Evolutionary conservation across 495 filamentous ascomycete genomes (phyloP).

Genomic region (Talaromyces borbonicus): DNA sequence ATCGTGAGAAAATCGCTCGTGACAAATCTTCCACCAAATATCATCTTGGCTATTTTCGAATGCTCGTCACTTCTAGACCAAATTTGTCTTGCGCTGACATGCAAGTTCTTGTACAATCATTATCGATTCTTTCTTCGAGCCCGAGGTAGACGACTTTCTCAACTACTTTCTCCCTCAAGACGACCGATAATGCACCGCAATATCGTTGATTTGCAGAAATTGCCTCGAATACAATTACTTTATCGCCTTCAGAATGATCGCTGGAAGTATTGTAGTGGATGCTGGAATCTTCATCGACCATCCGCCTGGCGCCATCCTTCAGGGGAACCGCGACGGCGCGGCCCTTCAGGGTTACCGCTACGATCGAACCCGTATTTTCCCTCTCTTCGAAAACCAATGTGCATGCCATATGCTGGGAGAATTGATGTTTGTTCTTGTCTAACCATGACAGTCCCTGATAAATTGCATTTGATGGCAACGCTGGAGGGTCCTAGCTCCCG

Average conservation of each 20-base stretch:
- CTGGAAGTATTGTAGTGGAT: conserved; percentile 6
- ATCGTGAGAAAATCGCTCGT: too few species aligned
- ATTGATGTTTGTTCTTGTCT: conserved; percentile 4
- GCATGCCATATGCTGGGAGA: conserved; percentile 8
- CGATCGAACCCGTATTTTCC: background rate
- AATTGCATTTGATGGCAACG: conserved; percentile 3
- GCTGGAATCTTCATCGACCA: conserved; percentile 2
- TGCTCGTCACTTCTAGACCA: background rate
- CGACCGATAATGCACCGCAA: background rate
- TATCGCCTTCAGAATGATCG: conserved; percentile 1
- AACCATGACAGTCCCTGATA: background rate
- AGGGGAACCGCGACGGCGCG: too few species aligned
- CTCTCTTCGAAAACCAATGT: background rate
- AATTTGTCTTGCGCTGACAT: conserved; percentile 4
- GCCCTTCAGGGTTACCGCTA: too few species aligned
- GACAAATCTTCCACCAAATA: background rate
- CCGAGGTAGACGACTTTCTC: background rate
- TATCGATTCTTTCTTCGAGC: background rate
- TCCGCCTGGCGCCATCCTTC: background rate
- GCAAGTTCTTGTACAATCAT: conserved; percentile 1
- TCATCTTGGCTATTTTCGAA: background rate
- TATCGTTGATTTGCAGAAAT: background rate
- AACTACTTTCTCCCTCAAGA: conserved; percentile 2
- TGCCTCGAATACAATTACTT: conserved; percentile 3
- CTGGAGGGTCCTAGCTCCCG: background rate